Percentiles rank a stretch among this genome's conserved stretches.
Evolutionary conservation across 768 basidiomycete species (phyloP).

Genomic region (Pulveroboletus frians): DNA sequence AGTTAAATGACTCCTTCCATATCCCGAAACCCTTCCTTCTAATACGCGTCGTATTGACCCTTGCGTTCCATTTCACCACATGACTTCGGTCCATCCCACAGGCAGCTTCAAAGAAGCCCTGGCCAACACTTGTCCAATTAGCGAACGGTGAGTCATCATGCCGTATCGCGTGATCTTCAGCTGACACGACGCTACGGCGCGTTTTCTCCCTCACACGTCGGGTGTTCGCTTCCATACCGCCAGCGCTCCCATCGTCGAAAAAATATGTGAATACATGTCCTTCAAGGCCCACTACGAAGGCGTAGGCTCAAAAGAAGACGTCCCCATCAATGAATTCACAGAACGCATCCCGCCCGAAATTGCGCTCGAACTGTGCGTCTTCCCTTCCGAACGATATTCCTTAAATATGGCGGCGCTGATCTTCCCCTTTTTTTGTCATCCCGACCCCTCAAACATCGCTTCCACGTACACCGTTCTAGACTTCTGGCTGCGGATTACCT

Average conservation of each 20-base stretch:
- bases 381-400: not conserved
- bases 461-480: slow-evolving; percentile 28
- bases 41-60: not conserved
- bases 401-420: slow-evolving; percentile 11
- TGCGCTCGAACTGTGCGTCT: slow-evolving; percentile 79
- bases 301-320: slow-evolving; percentile 66
- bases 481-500: slow-evolving; percentile 62
- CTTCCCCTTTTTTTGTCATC: not conserved
- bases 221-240: not conserved
- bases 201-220: not conserved
- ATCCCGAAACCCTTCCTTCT: slow-evolving; percentile 9
- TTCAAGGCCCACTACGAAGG: slow-evolving; percentile 78
- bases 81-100: slow-evolving; percentile 24
- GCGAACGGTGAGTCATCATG: slow-evolving; percentile 55
- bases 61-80: slow-evolving; percentile 6
- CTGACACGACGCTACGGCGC: not conserved
- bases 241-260: slow-evolving; percentile 74
- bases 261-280: slow-evolving; percentile 83
- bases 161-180: not conserved
- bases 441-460: not conserved
- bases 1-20: slow-evolving; percentile 39
- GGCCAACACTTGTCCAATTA: slow-evolving; percentile 62
- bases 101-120: slow-evolving; percentile 73
- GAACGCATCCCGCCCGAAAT: slow-evolving; percentile 86
- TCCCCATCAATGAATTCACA: slow-evolving; percentile 69